These are phyloP conservation scores for Penicillium sp. DNA, from an alignment of 2,329 filamentous ascomycete genomes.

Conservation along the genomic window DNA sequence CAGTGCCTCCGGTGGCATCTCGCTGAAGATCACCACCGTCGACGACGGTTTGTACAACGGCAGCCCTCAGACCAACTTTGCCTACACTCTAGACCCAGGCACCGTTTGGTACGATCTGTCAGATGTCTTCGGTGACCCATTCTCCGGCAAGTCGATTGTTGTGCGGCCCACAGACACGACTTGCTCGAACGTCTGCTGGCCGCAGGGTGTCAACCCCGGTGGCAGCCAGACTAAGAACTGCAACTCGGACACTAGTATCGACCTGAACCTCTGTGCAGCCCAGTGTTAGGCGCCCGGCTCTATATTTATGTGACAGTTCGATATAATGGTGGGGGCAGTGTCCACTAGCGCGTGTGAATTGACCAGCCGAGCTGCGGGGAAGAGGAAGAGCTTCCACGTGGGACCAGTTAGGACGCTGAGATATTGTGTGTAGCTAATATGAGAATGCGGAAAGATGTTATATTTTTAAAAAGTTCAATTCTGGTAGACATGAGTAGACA, in stretches of 20 bases:
- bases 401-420: background rate
- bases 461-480: background rate
- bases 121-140: constrained; percentile 45
- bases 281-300: constrained; percentile 19
- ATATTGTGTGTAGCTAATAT: constrained; percentile 5
- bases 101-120: constrained; percentile 45
- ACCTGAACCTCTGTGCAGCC: constrained; percentile 31
- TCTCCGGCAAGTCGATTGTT: constrained; percentile 29
- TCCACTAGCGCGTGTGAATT: constrained; percentile 1
- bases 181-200: constrained; percentile 35
- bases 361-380: background rate
- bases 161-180: constrained; percentile 25
- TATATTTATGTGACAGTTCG: background rate
- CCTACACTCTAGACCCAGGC: constrained; percentile 40
- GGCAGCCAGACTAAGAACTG: constrained; percentile 35
- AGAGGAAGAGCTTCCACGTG: background rate
- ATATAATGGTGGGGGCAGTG: background rate
- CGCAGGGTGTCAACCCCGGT: constrained; percentile 28
- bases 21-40: constrained; percentile 42
- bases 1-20: constrained; percentile 40
- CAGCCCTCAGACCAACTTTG: constrained; percentile 41
- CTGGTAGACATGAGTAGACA: background rate
- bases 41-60: constrained; percentile 38
- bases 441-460: background rate
- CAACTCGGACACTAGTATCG: constrained; percentile 24